Conservation (phyloP, 345 rosid species). For the Camelina laxa region DNA sequence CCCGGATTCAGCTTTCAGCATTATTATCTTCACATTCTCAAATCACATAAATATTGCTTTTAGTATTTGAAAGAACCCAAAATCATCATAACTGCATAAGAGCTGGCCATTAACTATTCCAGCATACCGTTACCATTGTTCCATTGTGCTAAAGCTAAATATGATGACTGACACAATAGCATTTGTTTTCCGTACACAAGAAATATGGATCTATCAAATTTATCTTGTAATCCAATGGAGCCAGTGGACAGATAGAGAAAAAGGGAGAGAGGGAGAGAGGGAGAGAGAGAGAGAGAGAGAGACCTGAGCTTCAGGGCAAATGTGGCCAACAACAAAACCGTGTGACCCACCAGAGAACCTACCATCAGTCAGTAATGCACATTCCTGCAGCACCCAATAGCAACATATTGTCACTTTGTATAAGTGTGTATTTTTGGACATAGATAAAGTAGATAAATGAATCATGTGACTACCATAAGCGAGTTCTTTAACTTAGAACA, state of each 20-base stretch:
- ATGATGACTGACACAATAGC: not conserved
- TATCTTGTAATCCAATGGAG: not conserved
- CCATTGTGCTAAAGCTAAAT: not conserved
- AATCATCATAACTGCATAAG: not conserved
- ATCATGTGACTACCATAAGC: conserved; percentile 4
- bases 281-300: conserved; percentile 9
- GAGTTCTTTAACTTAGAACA: not conserved
- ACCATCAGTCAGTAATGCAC: conserved; percentile 93
- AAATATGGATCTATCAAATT: not conserved
- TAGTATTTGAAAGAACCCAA: conserved; percentile 16
- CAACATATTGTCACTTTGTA: conserved; percentile 5
- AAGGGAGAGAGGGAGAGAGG: conserved; percentile 4
- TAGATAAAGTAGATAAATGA: not conserved
- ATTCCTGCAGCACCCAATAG: conserved; percentile 64
- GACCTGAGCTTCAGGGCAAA: conserved; percentile 99
- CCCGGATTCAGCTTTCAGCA: not conserved
- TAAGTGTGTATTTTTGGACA: not conserved
- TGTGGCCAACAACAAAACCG: conserved; percentile 97
- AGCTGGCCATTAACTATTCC: not conserved
- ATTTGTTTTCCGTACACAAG: not conserved
- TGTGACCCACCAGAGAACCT: conserved; percentile 99
- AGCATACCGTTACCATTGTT: not conserved
- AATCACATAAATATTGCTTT: not conserved
- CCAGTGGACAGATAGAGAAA: not conserved
- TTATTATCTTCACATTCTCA: conserved; percentile 15